phyloP scores from a whole-genome alignment of 768 basidiomycete genomes.

The Lentinula raphanica region DNA sequence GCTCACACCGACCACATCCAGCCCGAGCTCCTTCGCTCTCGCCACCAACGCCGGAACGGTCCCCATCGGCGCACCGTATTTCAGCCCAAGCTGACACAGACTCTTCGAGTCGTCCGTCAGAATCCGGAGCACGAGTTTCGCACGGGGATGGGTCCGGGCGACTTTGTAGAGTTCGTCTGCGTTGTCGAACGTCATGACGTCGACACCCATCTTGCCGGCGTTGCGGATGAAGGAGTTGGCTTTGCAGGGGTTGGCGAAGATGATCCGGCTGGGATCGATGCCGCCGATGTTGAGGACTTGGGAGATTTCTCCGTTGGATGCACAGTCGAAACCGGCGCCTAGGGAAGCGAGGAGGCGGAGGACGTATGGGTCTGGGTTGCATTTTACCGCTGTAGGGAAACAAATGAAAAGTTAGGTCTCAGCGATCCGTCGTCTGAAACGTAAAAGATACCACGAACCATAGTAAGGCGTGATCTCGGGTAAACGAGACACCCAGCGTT shows the following conservation, averaged over 20 bases:
- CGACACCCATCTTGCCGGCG: constrained; percentile 55
- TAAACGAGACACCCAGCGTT: constrained; percentile 73
- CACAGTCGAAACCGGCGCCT: constrained; percentile 95
- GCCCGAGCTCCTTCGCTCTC: constrained; percentile 69
- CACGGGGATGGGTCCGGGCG: constrained; percentile 69
- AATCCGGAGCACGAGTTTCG: constrained; percentile 89
- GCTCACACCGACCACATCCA: constrained; percentile 91
- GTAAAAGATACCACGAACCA: constrained; percentile 44
- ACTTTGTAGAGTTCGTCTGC: constrained; percentile 94
- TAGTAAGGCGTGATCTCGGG: constrained; percentile 92
- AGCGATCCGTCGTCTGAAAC: neutral
- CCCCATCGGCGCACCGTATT: constrained; percentile 89
- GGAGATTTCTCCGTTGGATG: constrained; percentile 89
- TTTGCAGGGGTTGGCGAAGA: constrained; percentile 99
- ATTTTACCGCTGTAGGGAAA: constrained; percentile 88
- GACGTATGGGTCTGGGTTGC: constrained; percentile 63
- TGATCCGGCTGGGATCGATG: constrained; percentile 56
- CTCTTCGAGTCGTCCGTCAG: constrained; percentile 97
- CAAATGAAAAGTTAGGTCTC: neutral
- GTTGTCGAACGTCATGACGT: constrained; percentile 99
- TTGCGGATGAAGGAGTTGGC: constrained; percentile 65
- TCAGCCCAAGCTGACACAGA: constrained; percentile 88
- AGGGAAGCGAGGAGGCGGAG: constrained; percentile 85
- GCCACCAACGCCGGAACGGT: constrained; percentile 75
- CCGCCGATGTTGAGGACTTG: constrained; percentile 71